Evolutionary conservation across 192 early-diverging fungal species (phyloP).

Genomic region (Entomortierella chlamydospora): DNA sequence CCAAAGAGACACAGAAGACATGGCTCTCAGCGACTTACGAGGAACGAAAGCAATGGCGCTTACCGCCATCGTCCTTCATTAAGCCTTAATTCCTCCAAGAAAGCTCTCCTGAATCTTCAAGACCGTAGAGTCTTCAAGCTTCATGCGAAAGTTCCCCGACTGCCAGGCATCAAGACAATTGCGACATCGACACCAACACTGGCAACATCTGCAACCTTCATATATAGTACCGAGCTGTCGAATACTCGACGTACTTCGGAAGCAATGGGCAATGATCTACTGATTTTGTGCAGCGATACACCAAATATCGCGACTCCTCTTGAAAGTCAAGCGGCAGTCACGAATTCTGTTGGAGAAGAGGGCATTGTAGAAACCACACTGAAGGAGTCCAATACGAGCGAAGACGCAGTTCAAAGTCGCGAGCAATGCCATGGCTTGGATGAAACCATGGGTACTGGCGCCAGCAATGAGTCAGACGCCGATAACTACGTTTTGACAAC

Average conservation of each 20-base stretch:
- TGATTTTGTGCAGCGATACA: not conserved
- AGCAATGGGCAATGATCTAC: not conserved
- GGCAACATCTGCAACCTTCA: not conserved
- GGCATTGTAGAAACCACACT: too few relatives aligned
- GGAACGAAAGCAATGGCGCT: constrained; percentile 32
- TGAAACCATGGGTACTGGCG: too few relatives aligned
- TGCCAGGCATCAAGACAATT: constrained; percentile 29
- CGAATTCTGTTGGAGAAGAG: too few relatives aligned
- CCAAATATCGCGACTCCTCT: not conserved
- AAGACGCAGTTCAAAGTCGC: not conserved
- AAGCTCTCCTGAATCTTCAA: constrained; percentile 30
- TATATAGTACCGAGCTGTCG: not conserved
- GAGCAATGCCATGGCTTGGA: not conserved
- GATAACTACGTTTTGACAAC: not conserved
- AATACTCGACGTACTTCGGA: not conserved
- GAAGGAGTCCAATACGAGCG: too few relatives aligned
- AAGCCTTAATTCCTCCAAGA: constrained; percentile 43
- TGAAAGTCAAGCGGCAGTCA: too few relatives aligned
- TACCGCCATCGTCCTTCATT: constrained; percentile 22
- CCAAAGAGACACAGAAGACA: not conserved
- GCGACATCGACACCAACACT: not conserved
- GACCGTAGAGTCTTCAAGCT: constrained; percentile 36
- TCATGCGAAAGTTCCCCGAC: constrained; percentile 26
- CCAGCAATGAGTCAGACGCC: too few relatives aligned
- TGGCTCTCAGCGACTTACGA: not conserved